A percentile compares a stretch with the other conserved stretches of the same genome.
phyloP scores from a whole-genome alignment of 768 basidiomycete genomes.

The Lactarius akahatsu region DNA sequence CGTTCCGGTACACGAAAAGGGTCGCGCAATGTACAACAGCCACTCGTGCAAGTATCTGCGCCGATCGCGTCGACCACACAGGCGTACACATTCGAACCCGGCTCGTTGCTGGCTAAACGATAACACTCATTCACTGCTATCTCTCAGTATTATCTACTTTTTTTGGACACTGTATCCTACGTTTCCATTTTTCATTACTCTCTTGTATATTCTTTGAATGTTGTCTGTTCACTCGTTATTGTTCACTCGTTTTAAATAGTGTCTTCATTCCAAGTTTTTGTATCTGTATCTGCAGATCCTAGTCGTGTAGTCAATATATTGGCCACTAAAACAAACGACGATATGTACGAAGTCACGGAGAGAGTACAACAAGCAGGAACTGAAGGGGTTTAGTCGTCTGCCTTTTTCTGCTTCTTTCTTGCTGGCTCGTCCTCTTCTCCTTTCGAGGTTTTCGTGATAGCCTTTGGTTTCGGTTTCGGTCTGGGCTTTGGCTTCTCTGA shows the following conservation, averaged over 20 bases:
- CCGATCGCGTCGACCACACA: constrained; percentile 31
- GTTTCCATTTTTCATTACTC: neutral
- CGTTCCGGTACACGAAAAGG: constrained; percentile 42
- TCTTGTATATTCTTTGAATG: constrained; percentile 5
- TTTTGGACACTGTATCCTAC: constrained; percentile 3
- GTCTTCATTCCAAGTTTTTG: constrained; percentile 2
- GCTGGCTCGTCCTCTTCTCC: constrained; percentile 51
- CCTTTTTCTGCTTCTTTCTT: constrained; percentile 74
- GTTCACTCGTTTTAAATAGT: constrained; percentile 9
- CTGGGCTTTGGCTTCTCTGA: constrained; percentile 36
- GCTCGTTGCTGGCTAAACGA: constrained; percentile 65
- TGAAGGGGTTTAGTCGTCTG: constrained; percentile 37
- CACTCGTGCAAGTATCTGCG: constrained; percentile 49
- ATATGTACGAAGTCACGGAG: neutral
- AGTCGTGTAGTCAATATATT: constrained; percentile 12
- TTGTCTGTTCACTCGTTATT: constrained; percentile 15
- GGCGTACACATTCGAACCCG: constrained; percentile 60
- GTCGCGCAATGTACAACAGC: constrained; percentile 42
- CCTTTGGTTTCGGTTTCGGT: constrained; percentile 46
- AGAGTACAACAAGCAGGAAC: neutral
- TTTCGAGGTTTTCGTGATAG: constrained; percentile 42
- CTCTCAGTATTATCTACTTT: constrained; percentile 12
- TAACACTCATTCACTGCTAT: constrained; percentile 30
- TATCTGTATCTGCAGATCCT: constrained; percentile 19
- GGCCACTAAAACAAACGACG: neutral